These are phyloP conservation scores for Odonthalia washingtoniensis DNA, from an alignment of 31 red algal species.

Conservation along the genomic window DNA sequence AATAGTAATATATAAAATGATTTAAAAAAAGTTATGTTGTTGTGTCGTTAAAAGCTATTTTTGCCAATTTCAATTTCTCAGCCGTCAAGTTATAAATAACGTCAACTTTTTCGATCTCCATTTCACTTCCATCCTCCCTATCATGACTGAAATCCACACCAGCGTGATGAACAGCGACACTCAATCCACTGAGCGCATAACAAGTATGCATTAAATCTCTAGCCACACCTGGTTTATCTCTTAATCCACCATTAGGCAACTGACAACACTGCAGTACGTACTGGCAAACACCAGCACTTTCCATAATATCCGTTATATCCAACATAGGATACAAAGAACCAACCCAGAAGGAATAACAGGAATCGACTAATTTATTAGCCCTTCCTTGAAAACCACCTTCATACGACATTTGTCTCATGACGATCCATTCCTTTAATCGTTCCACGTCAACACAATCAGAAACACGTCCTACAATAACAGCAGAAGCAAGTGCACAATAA, in stretches of 20 bases:
- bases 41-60: no score
- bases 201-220: slow-evolving; percentile 94
- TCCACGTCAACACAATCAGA: slow-evolving; percentile 37
- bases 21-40: neutral
- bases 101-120: neutral
- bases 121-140: neutral
- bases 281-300: neutral
- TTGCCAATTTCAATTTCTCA: slow-evolving; percentile 42
- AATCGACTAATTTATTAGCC: slow-evolving; percentile 94
- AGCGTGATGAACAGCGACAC: slow-evolving; percentile 77
- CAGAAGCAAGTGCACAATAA: slow-evolving; percentile 79
- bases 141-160: slow-evolving; percentile 12
- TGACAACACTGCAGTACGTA: slow-evolving; percentile 91
- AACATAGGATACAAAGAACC: slow-evolving; percentile 64
- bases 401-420: slow-evolving; percentile 73
- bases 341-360: slow-evolving; percentile 96
- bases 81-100: slow-evolving; percentile 41
- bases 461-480: slow-evolving; percentile 48
- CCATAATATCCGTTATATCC: neutral
- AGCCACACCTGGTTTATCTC: slow-evolving; percentile 81
- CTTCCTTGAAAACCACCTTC: slow-evolving; percentile 95
- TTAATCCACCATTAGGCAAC: slow-evolving; percentile 73
- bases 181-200: slow-evolving; percentile 92
- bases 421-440: slow-evolving; percentile 74
- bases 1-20: neutral